Evolutionary conservation across 352 stramenopile species (phyloP).

Genomic region (Aphanomyces astaci): DNA sequence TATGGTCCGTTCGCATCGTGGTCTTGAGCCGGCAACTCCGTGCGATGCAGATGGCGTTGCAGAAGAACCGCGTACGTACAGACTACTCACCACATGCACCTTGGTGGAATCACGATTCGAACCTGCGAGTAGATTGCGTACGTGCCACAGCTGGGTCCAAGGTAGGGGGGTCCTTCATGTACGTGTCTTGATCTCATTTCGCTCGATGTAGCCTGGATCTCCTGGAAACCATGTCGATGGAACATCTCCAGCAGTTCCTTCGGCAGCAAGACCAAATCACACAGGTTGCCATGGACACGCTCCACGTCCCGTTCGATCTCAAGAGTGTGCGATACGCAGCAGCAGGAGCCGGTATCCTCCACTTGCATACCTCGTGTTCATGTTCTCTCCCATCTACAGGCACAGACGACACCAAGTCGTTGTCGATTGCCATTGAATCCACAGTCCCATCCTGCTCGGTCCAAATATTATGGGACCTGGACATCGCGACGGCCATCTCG

Average conservation of each 20-base stretch:
- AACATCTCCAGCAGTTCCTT: constrained; percentile 14
- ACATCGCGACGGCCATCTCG: not conserved
- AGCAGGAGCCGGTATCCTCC: too few relatives aligned
- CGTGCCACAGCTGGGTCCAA: constrained; percentile 3
- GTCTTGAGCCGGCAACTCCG: not conserved
- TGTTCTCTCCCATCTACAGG: not conserved
- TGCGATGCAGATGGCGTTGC: not conserved
- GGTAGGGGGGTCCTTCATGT: not conserved
- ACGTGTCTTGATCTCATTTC: not conserved
- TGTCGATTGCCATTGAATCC: not conserved
- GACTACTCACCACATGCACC: too few relatives aligned
- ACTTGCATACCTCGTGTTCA: too few relatives aligned
- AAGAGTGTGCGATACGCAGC: not conserved
- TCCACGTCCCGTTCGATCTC: constrained; percentile 11
- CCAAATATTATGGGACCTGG: not conserved
- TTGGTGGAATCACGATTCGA: too few relatives aligned
- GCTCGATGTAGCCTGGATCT: not conserved
- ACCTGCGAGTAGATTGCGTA: constrained; percentile 4
- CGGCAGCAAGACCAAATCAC: constrained; percentile 10
- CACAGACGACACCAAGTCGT: not conserved
- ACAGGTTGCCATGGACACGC: not conserved
- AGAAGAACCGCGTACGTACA: constrained; percentile 6
- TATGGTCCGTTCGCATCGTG: not conserved
- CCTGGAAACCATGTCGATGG: not conserved
- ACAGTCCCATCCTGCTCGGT: not conserved